phyloP scores from a whole-genome alignment of 148 eudicot species.

The Camellia sinensis region DNA sequence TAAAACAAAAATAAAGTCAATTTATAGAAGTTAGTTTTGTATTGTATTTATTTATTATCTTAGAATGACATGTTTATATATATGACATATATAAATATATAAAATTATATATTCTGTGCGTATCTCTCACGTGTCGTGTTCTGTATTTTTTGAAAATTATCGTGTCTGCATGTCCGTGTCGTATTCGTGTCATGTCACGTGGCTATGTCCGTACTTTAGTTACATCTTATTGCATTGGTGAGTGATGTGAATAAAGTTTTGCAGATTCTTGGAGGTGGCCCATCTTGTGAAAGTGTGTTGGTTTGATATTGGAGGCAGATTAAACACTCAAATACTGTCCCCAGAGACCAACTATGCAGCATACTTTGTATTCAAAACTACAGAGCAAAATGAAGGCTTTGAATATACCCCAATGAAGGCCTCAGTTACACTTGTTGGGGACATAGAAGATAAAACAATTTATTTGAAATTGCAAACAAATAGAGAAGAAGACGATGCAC shows the following conservation, averaged over 20 bases:
- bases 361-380: conserved; percentile 8
- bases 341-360: conserved; percentile 16
- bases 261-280: conserved; percentile 18
- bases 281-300: conserved; percentile 2
- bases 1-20: too few species aligned
- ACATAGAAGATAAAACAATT: conserved; percentile 18
- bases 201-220: neutral
- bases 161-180: too few species aligned
- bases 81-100: too few species aligned
- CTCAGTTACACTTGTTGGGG: conserved; percentile 14
- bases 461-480: neutral
- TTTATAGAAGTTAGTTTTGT: too few species aligned
- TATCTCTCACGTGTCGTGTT: too few species aligned
- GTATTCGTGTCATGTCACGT: too few species aligned
- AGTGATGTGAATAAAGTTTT: too few species aligned
- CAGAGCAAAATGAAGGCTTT: neutral
- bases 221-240: neutral
- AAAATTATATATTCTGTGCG: too few species aligned
- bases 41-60: too few species aligned
- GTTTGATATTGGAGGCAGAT: conserved; percentile 13
- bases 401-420: neutral
- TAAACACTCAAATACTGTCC: conserved; percentile 1
- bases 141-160: too few species aligned
- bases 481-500: neutral
- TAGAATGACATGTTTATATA: too few species aligned